Evolutionary conservation across 768 basidiomycete genomes (phyloP).

Genomic region (Coprinopsis marcescibilis): DNA sequence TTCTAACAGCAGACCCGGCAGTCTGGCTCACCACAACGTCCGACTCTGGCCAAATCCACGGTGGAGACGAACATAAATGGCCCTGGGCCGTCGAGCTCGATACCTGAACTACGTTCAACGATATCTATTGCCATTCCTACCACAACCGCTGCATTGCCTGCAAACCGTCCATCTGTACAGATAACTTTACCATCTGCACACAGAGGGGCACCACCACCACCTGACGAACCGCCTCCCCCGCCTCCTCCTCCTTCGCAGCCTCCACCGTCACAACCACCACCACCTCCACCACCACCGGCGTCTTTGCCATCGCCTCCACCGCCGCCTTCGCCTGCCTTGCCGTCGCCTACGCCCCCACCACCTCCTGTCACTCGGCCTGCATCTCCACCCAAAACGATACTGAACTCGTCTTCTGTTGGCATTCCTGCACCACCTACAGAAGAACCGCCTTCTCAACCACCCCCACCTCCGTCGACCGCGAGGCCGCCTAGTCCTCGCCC

Average conservation of each 20-base stretch:
- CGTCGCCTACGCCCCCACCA: constrained; percentile 20
- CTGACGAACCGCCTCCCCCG: constrained; percentile 21
- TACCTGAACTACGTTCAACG: constrained; percentile 9
- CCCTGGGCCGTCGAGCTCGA: not conserved
- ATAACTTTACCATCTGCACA: constrained; percentile 22
- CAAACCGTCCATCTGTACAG: constrained; percentile 22
- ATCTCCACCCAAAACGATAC: constrained; percentile 7
- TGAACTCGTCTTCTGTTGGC: too few species aligned
- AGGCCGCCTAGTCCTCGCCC: constrained; percentile 9
- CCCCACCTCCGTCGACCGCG: constrained; percentile 10
- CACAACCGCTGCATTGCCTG: constrained; percentile 17
- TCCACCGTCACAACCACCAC: constrained; percentile 24
- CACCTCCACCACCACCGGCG: constrained; percentile 17
- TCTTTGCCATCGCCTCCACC: constrained; percentile 19
- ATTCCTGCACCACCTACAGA: constrained; percentile 9
- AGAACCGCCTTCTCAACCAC: constrained; percentile 19
- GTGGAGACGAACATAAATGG: constrained; percentile 20
- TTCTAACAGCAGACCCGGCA: constrained; percentile 22
- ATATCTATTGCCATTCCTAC: constrained; percentile 13
- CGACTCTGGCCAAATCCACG: constrained; percentile 23
- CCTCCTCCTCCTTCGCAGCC: constrained; percentile 24
- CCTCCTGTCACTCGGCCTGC: constrained; percentile 11
- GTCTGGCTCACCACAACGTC: constrained; percentile 12
- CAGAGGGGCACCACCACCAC: constrained; percentile 16
- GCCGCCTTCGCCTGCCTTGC: constrained; percentile 23